Base-by-base conservation (phyloP, 2,329 filamentous ascomycete species). In the Arthrobotrys entomopaga region DNA sequence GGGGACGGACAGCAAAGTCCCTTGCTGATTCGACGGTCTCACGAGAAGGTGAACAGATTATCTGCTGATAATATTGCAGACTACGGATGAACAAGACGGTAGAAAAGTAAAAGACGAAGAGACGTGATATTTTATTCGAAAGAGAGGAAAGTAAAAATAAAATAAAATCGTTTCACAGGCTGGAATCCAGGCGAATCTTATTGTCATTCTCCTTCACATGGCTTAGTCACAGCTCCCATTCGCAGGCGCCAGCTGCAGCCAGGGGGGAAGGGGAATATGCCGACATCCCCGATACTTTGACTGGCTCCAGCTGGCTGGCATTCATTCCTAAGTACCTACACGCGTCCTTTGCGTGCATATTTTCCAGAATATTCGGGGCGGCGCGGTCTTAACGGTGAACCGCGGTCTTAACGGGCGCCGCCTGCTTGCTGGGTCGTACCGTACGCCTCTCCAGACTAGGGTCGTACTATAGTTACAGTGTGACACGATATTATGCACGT, bases 181-280 rank as follows among this genome's bases (percentile, higher is more conserved):
- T 19, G 60, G 11, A 60, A 38, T 43, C 43, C 22, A 69, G 53
- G 43, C 38, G 53, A 52, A 65, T 64, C 34, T 29, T 57, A 64
- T 54, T 63, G 42, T 42, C 49, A 8, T 48, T n/a, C 59, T 40
- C 20, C 66, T 73, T 73, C 69, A 73, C 69, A 73, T 73, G 69
- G 61, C 69, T 73, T 73, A 73, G 69, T 73, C 69, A 73, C 69
- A 56, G 59, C 52, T 59, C 52, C 20, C 29, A 49, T 50, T 46
- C 15, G 20, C 24, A 42, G 42, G 20, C 64, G 16, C 48, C 2
- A 15, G 56, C 43, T 57, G 40, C 40, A 43, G 56, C 59, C 59
- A 71, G 67, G 67, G 40, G 40, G 42, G 42, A 19, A 15, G 42
- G 59, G 43, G 29, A 56, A 54, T 29, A 49, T 57, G 56, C 60